Evolutionary conservation across 306 rosid genomes (phyloP).

Genomic region (Corylus heterophylla): DNA sequence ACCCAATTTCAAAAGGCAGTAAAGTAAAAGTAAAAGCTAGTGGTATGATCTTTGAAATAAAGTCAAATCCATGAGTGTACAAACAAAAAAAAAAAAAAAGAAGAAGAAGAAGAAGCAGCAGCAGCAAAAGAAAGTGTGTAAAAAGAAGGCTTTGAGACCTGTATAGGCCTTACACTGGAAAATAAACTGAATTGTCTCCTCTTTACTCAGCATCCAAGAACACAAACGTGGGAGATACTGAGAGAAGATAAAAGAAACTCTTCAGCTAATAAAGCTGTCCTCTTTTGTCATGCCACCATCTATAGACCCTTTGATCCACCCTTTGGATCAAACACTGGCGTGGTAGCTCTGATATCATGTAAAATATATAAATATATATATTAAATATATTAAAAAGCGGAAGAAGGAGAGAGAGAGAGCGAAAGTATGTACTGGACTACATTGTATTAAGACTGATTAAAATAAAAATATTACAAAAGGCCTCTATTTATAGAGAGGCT

Average conservation of each 20-base stretch:
- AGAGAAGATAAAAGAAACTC: slow-evolving; percentile 21
- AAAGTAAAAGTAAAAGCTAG: background rate
- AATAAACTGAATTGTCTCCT: slow-evolving; percentile 25
- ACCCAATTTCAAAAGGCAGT: too few species aligned
- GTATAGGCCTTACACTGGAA: slow-evolving; percentile 20
- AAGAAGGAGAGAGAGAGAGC: too few species aligned
- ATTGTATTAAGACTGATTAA: too few species aligned
- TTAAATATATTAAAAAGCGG: too few species aligned
- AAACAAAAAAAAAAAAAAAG: background rate
- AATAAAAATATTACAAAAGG: too few species aligned
- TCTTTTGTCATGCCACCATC: slow-evolving; percentile 80
- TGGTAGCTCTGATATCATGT: too few species aligned
- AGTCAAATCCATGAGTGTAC: slow-evolving; percentile 45
- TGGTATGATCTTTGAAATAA: slow-evolving; percentile 30
- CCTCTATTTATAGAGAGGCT: too few species aligned
- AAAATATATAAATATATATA: too few species aligned
- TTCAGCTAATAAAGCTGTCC: slow-evolving; percentile 72
- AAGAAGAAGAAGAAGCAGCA: background rate
- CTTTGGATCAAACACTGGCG: too few species aligned
- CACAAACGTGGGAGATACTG: slow-evolving; percentile 6
- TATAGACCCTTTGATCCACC: background rate
- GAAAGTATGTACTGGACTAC: too few species aligned
- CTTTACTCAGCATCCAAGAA: slow-evolving; percentile 26
- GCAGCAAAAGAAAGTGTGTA: slow-evolving; percentile 27
- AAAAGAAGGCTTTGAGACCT: slow-evolving; percentile 30